Evolutionary conservation across 2,329 filamentous ascomycete species (phyloP), one percentile per base, ranked within the genome.

Genomic region (Cryoendolithus antarcticus): DNA sequence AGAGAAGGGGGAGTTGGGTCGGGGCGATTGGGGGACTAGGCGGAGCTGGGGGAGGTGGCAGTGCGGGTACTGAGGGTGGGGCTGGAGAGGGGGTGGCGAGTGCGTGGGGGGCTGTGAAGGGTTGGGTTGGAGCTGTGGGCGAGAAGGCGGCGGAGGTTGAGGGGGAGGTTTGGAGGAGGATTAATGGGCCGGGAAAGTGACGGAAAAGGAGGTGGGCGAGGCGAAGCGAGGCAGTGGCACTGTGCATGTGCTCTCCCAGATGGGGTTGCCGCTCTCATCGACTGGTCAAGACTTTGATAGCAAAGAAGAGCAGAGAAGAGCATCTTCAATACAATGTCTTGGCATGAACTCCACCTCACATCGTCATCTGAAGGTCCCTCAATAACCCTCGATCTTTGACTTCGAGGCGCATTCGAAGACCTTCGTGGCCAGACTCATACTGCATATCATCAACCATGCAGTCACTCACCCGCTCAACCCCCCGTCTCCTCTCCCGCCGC

Each of bases 81-180:
- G 19, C 19, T 21, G 19, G 19, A 21, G 19, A 21, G 19, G 19
- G 19, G 3, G 19, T 21, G 19, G 19, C 19, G 19, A 21, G 19
- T 21, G 19, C 19, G 19, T 21, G 19, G 19, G 19, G 19, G 19
- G 19, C 19, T 21, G 19, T 21, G 3, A 21, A 21, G 6, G 19
- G 19, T 21, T 21, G 19, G 19, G 19, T 21, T 21, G 19, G 19
- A 6, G 19, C 19, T 21, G 19, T 21, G 3, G 19, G 19, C 3
- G 19, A 21, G 19, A 21, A 21, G 19, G 39, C 39, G 24, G 44
- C 45, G 29, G 48, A 50, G 24, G 44, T 45, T 33, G 66, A 69
- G 51, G 61, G 62, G 40, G 62, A 62, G 53, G 61, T 66, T 32
- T 70, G 67, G 67, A 65, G 54, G 55, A 56, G 58, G 45, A 62